Conservation (phyloP, 768 basidiomycete genomes). For the Rhodotorula paludigena region DNA sequence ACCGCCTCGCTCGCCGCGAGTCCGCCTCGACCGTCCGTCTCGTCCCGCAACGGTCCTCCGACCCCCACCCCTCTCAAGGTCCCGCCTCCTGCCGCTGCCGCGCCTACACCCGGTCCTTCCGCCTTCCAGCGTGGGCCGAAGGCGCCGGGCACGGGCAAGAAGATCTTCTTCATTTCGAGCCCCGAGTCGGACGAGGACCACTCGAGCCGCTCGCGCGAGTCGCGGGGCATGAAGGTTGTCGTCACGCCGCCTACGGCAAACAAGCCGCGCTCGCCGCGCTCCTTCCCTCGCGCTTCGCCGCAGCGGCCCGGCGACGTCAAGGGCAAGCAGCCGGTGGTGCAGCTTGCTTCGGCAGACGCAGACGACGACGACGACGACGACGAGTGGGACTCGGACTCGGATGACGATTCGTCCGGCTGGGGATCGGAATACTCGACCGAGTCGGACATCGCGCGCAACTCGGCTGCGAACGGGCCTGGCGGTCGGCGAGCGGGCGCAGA, state of each 20-base stretch:
- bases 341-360: neutral
- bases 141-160: constrained; percentile 23
- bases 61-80: constrained; percentile 12
- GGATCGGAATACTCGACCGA: constrained; percentile 39
- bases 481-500: neutral
- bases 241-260: constrained; percentile 40
- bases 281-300: neutral
- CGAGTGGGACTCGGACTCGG: constrained; percentile 28
- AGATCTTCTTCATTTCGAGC: constrained; percentile 43
- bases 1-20: constrained; percentile 8
- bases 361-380: neutral
- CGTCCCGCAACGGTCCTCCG: neutral
- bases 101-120: neutral
- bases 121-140: constrained; percentile 2
- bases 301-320: constrained; percentile 32
- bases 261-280: neutral
- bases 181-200: constrained; percentile 36
- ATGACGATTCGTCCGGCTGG: constrained; percentile 40
- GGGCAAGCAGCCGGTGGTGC: constrained; percentile 8
- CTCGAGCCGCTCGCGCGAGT: constrained; percentile 22
- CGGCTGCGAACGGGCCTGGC: neutral
- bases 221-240: constrained; percentile 1
- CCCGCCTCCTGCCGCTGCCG: neutral
- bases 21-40: constrained; percentile 2
- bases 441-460: constrained; percentile 20